Evolutionary conservation across 1,284 basidiomycete genomes (phyloP).

Genomic region (Fistulina hepatica): DNA sequence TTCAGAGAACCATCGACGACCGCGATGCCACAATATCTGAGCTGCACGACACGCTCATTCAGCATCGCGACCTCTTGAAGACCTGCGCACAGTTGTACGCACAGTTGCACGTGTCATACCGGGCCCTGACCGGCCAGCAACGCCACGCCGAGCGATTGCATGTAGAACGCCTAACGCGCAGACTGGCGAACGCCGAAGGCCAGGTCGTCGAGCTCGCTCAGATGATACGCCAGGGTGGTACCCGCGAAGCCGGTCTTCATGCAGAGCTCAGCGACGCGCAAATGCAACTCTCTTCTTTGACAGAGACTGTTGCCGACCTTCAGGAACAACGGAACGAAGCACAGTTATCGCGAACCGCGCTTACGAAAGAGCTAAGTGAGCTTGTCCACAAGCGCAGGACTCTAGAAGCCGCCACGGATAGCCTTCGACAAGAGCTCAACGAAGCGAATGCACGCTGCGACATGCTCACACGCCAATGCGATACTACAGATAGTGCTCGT

Average conservation of each 20-base stretch:
- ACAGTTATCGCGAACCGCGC: background rate
- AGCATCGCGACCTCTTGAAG: too few species aligned
- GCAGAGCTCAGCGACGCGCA: constrained; percentile 32
- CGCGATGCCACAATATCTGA: too few species aligned
- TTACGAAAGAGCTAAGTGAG: constrained; percentile 1
- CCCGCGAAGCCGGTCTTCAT: constrained; percentile 37
- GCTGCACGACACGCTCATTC: too few species aligned
- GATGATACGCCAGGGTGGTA: constrained; percentile 46
- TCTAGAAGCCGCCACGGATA: background rate
- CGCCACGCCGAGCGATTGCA: too few species aligned
- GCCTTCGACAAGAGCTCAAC: background rate
- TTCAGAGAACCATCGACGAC: too few species aligned
- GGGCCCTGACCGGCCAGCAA: too few species aligned
- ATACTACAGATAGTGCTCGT: background rate
- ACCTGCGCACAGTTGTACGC: too few species aligned
- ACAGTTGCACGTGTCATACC: too few species aligned
- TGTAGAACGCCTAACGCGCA: constrained; percentile 43
- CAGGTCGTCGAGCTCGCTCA: constrained; percentile 56
- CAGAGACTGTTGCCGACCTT: constrained; percentile 16
- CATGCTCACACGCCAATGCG: background rate
- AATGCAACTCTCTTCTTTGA: constrained; percentile 29
- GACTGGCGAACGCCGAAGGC: constrained; percentile 53
- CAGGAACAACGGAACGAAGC: constrained; percentile 1
- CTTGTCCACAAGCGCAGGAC: background rate
- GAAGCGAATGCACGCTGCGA: background rate